Percentiles rank a stretch among this genome's conserved stretches.
These are phyloP conservation scores for Calonectria montana DNA, from an alignment of 2,329 filamentous ascomycete genomes.

Conservation along the genomic window DNA sequence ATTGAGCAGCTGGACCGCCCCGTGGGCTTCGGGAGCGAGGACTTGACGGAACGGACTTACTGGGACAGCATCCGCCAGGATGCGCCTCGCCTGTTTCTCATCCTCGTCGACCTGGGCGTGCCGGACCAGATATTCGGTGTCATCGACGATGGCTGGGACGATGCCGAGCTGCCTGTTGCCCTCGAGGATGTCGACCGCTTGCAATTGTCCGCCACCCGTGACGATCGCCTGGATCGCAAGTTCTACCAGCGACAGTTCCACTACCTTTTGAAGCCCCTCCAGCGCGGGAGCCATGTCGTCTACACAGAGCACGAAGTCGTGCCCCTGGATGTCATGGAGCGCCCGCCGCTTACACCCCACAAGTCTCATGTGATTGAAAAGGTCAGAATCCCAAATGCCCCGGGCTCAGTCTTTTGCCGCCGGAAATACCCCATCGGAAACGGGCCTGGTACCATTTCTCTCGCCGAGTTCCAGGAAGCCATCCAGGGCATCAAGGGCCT, in stretches of 20 bases:
- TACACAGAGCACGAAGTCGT: constrained; percentile 77
- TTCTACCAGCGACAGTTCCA: constrained; percentile 79
- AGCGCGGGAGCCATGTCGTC: constrained; percentile 68
- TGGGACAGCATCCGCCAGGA: constrained; percentile 81
- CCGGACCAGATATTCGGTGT: constrained; percentile 80
- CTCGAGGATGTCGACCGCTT: constrained; percentile 74
- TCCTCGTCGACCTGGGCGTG: constrained; percentile 75
- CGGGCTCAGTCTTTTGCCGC: constrained; percentile 67
- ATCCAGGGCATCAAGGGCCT: constrained; percentile 68
- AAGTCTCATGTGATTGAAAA: constrained; percentile 60
- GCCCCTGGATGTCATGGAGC: constrained; percentile 75
- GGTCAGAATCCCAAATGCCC: constrained; percentile 72
- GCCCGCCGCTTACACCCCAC: constrained; percentile 56
- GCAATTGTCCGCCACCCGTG: constrained; percentile 66
- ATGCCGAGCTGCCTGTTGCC: constrained; percentile 77
- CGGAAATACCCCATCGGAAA: constrained; percentile 66
- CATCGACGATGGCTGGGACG: constrained; percentile 82
- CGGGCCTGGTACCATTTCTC: constrained; percentile 55
- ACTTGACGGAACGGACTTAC: constrained; percentile 78
- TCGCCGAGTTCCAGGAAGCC: constrained; percentile 69
- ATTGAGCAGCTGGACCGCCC: constrained; percentile 70
- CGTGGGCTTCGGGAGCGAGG: constrained; percentile 72
- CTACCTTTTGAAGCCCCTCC: constrained; percentile 74
- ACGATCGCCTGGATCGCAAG: constrained; percentile 73
- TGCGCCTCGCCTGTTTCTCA: constrained; percentile 77